Base-by-base conservation (phyloP, 2,329 filamentous ascomycete genomes). In the Aspergillus brunneoviolaceus region DNA sequence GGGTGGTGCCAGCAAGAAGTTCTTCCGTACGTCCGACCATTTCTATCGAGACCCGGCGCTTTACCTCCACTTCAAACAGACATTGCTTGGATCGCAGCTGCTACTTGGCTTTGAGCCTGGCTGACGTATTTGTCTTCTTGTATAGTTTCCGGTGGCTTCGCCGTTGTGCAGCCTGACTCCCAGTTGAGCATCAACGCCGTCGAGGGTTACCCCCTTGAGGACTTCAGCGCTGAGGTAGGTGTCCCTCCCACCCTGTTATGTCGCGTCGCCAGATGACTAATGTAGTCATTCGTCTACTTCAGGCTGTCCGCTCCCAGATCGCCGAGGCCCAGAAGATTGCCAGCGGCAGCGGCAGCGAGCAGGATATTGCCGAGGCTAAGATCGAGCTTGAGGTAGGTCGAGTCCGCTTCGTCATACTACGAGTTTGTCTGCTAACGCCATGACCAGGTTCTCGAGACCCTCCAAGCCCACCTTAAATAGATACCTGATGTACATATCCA, bases 291-390 rank as follows among this genome's bases (percentile, higher is more conserved):
- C 49, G 42, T 52, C 27, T 35, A 51, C 59, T 59, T 61, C 60
- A 86, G 83, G 88, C 91, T 68, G 91, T 99, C 78, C 87, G 86
- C 76, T 87, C 89, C 75, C 94, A 97, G 84, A 92, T 98, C 72
- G 81, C 91, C 63, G 95, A 99, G 84, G 92, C 93, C 68, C 91
- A 96, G 82, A 98, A 97, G 88, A 89, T 98, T 76, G 92, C 89
- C 72, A 87, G 82, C 78, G 95, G 95, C 75, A 87, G 84, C 76
- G 95, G 94, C 74, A 97, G 92, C 80, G 95, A 97, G 87, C 89
- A 92, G 82, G 95, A 98, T 76, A 91, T 98, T 81, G 94, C 94
- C 67, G 95, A 99, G 87, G 95, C 95, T 69, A 98, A 97, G 87
- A 94, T 99, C 78, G 94, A 98, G 86, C 82, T 99, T 70, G 95